These are phyloP conservation scores for Cinchona pubescens DNA, from an alignment of 257 asterid genomes.

Conservation along the genomic window DNA sequence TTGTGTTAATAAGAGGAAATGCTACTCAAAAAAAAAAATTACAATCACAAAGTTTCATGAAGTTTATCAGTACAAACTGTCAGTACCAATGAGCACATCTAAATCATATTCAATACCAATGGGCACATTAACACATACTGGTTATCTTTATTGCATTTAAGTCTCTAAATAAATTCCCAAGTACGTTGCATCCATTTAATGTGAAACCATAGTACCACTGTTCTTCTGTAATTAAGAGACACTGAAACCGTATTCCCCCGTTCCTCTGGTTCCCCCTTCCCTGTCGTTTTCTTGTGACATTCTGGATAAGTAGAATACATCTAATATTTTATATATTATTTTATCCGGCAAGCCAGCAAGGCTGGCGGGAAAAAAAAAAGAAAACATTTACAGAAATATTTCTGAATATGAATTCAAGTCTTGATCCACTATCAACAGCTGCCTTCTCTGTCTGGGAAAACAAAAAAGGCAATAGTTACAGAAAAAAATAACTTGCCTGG, in stretches of 20 bases:
- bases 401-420: neutral
- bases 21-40: neutral
- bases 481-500: slow-evolving; percentile 64
- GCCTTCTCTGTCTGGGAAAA: neutral
- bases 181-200: neutral
- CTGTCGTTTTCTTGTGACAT: neutral
- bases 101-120: too few species aligned
- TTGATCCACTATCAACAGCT: slow-evolving; percentile 2
- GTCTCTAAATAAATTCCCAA: neutral
- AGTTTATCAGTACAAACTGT: too few species aligned
- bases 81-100: neutral
- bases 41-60: too few species aligned
- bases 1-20: neutral
- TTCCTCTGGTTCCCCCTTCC: neutral
- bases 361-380: neutral
- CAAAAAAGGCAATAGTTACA: slow-evolving; percentile 1
- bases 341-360: neutral
- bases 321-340: neutral
- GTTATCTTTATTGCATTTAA: neutral
- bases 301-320: neutral
- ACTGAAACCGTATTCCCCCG: neutral
- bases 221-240: neutral
- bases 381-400: neutral
- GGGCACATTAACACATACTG: too few species aligned
- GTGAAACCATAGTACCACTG: neutral